phyloP scores from a whole-genome alignment of 768 basidiomycete genomes.

The Amylocystis lapponica region DNA sequence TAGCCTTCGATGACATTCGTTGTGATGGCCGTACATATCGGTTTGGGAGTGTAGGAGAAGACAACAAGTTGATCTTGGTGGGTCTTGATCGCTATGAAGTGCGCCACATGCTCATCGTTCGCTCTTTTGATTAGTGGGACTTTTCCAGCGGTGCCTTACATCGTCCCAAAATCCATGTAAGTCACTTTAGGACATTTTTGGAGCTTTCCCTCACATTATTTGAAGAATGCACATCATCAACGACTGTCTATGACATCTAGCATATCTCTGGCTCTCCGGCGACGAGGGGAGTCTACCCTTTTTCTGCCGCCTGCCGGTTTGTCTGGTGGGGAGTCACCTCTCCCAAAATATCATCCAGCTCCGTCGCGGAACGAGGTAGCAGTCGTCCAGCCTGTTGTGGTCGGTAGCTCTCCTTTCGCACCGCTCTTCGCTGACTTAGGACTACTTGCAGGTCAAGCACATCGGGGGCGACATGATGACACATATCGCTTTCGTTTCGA shows the following conservation, averaged over 20 bases:
- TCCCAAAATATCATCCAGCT: slow-evolving; percentile 73
- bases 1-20: slow-evolving; percentile 86
- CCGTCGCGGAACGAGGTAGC: slow-evolving; percentile 89
- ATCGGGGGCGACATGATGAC: slow-evolving; percentile 78
- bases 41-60: slow-evolving; percentile 95
- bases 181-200: slow-evolving; percentile 2
- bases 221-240: slow-evolving; percentile 55
- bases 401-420: slow-evolving; percentile 35
- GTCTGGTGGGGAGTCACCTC: slow-evolving; percentile 35
- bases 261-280: slow-evolving; percentile 64
- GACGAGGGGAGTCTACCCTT: slow-evolving; percentile 43
- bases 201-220: not conserved
- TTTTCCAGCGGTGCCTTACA: slow-evolving; percentile 90
- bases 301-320: slow-evolving; percentile 43
- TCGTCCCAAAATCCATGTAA: slow-evolving; percentile 69
- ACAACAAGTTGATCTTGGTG: slow-evolving; percentile 90
- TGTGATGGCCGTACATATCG: slow-evolving; percentile 89
- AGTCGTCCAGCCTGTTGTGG: slow-evolving; percentile 85
- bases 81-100: too few species aligned
- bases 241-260: slow-evolving; percentile 76
- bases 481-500: slow-evolving; percentile 69
- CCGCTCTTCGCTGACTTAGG: not conserved
- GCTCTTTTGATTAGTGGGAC: slow-evolving; percentile 66
- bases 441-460: slow-evolving; percentile 58
- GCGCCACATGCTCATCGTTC: too few species aligned